Evolutionary conservation across 2,329 filamentous ascomycete genomes (phyloP), one percentile per base, ranked within the genome.

Genomic region (Byssochlamys sp.): DNA sequence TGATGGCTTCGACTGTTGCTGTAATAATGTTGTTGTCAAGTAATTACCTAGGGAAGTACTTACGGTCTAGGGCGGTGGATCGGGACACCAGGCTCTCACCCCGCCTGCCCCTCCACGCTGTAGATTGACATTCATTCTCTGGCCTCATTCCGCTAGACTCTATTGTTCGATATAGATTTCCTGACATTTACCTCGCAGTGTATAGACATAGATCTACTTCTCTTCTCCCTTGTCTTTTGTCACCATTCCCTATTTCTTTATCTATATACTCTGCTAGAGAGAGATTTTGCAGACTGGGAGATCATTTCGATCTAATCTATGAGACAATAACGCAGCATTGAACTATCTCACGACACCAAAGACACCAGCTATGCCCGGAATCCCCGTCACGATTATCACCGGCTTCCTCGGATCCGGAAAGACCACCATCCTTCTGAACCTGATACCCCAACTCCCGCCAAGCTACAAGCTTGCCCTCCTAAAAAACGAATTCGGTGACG

Each of bases 401-500:
- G 94, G 94, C 71, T 99, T 97, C 76, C 84, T 97, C 14, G 94
- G 94, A 69, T 92, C 90, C 7, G 94, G 94, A 59, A 97, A 97
- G 77, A 99, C 94, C 1, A 97, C 94, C 1, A 81, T 99, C 58
- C 91, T 99, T 62, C 86, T 99, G 61, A 94, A 94, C 74, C 87
- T 99, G 11, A 82, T 97, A 63, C 91, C 91, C 0, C 94, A 99
- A 77, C 86, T 99, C 12, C 85, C 86, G n/a, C 76, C 81, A 55
- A 87, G 85, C 62, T 97, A 99, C 83, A 88, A 87, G 58, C 88
- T 99, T 62, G 94, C 92, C 1, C 85, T 99, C 14, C 83, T 99
- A 57, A 99, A 99, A 73, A 99, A 99, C 75, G 94, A 99, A 77
- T 97, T 96, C 73, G 94, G 94, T 69, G 91, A 97, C 72, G 77